These are phyloP conservation scores for Thinopyrum elongatum DNA, from an alignment of 176 grass and related monocot species.

Conservation along the genomic window DNA sequence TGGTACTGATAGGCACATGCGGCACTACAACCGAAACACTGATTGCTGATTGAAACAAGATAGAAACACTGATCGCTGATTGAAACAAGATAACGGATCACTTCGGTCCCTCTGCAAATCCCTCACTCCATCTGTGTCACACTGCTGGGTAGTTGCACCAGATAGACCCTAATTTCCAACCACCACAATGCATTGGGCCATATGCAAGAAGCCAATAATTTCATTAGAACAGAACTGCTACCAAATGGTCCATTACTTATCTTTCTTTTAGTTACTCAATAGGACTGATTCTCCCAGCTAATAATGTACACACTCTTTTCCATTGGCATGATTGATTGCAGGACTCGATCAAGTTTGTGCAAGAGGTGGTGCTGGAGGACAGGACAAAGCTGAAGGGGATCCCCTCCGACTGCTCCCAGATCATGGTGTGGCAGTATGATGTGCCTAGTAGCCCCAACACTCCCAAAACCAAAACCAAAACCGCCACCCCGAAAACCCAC, in stretches of 20 bases:
- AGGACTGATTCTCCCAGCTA: not conserved
- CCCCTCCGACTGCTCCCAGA: slow-evolving; percentile 74
- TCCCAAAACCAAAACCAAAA: slow-evolving; percentile 18
- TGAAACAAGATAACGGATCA: not conserved
- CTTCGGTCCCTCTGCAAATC: not conserved
- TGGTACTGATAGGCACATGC: not conserved
- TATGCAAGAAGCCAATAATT: slow-evolving; percentile 24
- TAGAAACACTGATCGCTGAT: not conserved
- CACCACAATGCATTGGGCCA: not conserved
- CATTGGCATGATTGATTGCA: slow-evolving; percentile 29
- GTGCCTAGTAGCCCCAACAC: slow-evolving; percentile 21
- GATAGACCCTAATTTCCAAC: not conserved
- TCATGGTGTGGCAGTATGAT: slow-evolving; percentile 87
- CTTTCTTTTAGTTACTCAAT: not conserved
- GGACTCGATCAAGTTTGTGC: slow-evolving; percentile 94
- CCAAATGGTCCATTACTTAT: not conserved
- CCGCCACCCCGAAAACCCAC: slow-evolving; percentile 34
- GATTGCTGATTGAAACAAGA: slow-evolving; percentile 1
- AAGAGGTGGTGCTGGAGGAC: slow-evolving; percentile 86
- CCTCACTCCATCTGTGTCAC: not conserved
- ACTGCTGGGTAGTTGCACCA: slow-evolving; percentile 11
- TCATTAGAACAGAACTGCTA: not conserved
- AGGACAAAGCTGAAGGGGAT: slow-evolving; percentile 76
- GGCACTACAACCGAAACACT: slow-evolving; percentile 10
- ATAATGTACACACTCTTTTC: not conserved